Conservation (phyloP, 2,329 filamentous ascomycete species). For the Cryphonectria radicalis region DNA sequence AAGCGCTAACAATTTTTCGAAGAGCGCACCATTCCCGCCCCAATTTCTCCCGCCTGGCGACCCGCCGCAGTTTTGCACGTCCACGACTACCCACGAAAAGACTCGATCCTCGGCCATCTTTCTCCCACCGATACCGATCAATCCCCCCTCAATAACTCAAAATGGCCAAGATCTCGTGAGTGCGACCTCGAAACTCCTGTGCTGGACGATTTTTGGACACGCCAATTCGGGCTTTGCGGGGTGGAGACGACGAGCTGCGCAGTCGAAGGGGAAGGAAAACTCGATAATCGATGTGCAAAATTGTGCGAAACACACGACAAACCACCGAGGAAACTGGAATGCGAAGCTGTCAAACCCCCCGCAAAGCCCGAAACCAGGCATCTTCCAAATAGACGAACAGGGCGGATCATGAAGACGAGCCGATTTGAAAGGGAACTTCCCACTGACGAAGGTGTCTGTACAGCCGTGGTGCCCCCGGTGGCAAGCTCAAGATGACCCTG, state of each 20-base stretch:
- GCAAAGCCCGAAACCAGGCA: slow-evolving; percentile 19
- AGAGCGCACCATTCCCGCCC: slow-evolving; percentile 28
- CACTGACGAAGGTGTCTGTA: slow-evolving; percentile 42
- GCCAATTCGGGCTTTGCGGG: slow-evolving; percentile 27
- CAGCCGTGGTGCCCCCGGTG: slow-evolving; percentile 90
- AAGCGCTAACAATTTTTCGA: slow-evolving; percentile 15
- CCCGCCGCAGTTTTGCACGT: slow-evolving; percentile 21
- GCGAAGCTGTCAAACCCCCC: neutral
- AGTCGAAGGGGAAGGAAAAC: neutral
- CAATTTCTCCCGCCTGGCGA: slow-evolving; percentile 26
- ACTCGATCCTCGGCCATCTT: slow-evolving; percentile 28
- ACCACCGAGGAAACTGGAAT: neutral
- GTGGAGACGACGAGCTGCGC: neutral
- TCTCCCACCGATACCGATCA: slow-evolving; percentile 26
- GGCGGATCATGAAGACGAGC: neutral
- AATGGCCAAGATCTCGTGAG: slow-evolving; percentile 33
- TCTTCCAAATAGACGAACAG: slow-evolving; percentile 15
- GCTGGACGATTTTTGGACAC: neutral
- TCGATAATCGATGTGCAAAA: slow-evolving; percentile 16
- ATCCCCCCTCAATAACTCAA: slow-evolving; percentile 27
- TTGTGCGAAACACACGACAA: slow-evolving; percentile 9
- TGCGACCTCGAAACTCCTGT: slow-evolving; percentile 1
- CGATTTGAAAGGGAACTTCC: slow-evolving; percentile 5
- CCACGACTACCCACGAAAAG: slow-evolving; percentile 25
- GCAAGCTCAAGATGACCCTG: slow-evolving; percentile 99